These are phyloP conservation scores for Daldinia decipiens DNA, from an alignment of 495 filamentous ascomycete genomes.

Conservation along the genomic window DNA sequence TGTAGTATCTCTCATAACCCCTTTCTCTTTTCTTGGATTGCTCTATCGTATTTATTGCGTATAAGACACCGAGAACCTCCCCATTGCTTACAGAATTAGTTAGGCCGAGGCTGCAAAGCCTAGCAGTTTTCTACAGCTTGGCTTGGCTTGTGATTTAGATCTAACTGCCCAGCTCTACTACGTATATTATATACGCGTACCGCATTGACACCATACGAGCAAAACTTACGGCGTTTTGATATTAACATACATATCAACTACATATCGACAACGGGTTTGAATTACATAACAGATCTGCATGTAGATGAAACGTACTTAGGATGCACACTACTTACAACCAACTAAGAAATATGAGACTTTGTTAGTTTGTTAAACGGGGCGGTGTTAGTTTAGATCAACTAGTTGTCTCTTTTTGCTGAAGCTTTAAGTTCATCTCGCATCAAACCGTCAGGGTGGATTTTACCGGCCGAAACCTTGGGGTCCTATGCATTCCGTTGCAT, in stretches of 20 bases:
- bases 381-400: constrained; percentile 18
- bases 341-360: constrained; percentile 12
- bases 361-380: background rate
- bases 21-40: constrained; percentile 18
- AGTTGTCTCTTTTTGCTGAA: constrained; percentile 13
- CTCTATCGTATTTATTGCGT: constrained; percentile 14
- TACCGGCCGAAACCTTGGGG: constrained; percentile 33
- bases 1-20: background rate
- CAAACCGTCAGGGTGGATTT: background rate
- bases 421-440: constrained; percentile 10
- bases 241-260: too few relatives aligned
- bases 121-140: constrained; percentile 32
- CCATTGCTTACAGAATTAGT: constrained; percentile 15
- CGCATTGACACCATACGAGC: constrained; percentile 26
- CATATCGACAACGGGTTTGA: constrained; percentile 21
- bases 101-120: constrained; percentile 34
- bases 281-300: constrained; percentile 13
- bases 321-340: background rate
- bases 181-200: constrained; percentile 10
- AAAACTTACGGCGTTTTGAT: background rate
- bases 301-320: constrained; percentile 26
- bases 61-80: constrained; percentile 7
- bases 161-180: background rate
- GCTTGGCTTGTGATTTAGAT: constrained; percentile 32
- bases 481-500: background rate